A percentile compares a stretch with the other conserved stretches of the same genome.
phyloP scores from a whole-genome alignment of 2,329 filamentous ascomycete genomes.

The Aspergillus cejpii region DNA sequence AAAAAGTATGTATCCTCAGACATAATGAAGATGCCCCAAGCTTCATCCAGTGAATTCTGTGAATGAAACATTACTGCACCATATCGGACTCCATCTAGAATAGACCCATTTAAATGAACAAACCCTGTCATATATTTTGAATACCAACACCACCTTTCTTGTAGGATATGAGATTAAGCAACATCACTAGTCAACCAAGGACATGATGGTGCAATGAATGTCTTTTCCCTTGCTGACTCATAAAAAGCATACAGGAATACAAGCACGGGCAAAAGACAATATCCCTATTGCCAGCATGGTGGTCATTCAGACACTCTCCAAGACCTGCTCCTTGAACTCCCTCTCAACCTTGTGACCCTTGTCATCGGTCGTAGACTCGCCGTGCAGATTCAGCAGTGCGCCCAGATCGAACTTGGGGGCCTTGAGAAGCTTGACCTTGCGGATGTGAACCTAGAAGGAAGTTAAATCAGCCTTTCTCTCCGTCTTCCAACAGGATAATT shows the following conservation, averaged over 20 bases:
- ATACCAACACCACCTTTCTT: not conserved
- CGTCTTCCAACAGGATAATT: too few relatives aligned
- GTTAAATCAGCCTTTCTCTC: too few relatives aligned
- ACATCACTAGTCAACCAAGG: not conserved
- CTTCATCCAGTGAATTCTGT: too few relatives aligned
- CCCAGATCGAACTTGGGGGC: slow-evolving; percentile 98
- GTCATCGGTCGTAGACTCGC: slow-evolving; percentile 93
- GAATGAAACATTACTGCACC: too few relatives aligned
- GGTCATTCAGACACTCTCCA: slow-evolving; percentile 79
- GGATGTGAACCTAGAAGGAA: slow-evolving; percentile 81
- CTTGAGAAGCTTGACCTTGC: slow-evolving; percentile 99
- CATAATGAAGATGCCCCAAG: too few relatives aligned
- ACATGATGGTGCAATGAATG: not conserved
- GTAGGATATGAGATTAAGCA: not conserved
- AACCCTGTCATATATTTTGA: not conserved
- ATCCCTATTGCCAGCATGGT: slow-evolving; percentile 69
- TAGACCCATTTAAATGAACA: not conserved
- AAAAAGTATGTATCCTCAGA: too few relatives aligned
- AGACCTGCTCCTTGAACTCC: slow-evolving; percentile 98
- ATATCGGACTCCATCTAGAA: not conserved
- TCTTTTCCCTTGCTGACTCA: slow-evolving; percentile 20
- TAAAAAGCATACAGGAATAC: slow-evolving; percentile 23
- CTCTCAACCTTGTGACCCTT: slow-evolving; percentile 97
- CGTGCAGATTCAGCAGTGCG: slow-evolving; percentile 90
- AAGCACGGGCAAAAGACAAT: slow-evolving; percentile 61